Conservation (phyloP, 352 stramenopile genomes). For the Globisporangium uncinulatum region DNA sequence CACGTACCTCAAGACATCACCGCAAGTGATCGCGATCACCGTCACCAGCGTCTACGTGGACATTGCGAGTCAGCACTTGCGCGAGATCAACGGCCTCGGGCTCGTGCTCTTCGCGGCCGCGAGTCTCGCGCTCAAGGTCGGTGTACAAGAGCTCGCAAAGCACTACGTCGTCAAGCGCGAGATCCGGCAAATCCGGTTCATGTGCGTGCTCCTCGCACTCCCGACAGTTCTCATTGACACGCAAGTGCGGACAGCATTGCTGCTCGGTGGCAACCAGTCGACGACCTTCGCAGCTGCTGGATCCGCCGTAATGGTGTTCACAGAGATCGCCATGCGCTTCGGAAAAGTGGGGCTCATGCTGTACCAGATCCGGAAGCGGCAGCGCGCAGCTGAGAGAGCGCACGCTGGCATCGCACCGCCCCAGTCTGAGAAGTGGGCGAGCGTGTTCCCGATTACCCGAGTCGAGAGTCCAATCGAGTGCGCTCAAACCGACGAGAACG, state of each 20-base stretch:
- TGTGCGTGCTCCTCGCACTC: slow-evolving; percentile 19
- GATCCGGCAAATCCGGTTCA: slow-evolving; percentile 3
- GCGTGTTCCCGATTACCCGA: too few relatives aligned
- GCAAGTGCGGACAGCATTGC: slow-evolving; percentile 7
- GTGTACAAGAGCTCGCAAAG: slow-evolving; percentile 13
- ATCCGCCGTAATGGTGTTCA: neutral
- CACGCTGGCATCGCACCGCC: too few relatives aligned
- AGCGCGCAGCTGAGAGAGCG: too few relatives aligned
- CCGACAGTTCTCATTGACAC: slow-evolving; percentile 34
- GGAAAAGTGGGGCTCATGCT: neutral
- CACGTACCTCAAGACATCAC: too few relatives aligned
- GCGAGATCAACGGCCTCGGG: neutral
- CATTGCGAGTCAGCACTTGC: neutral
- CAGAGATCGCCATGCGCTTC: neutral
- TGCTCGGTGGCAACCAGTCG: too few relatives aligned
- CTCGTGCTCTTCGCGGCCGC: slow-evolving; percentile 8
- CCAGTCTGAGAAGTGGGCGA: too few relatives aligned
- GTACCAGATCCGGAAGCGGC: too few relatives aligned
- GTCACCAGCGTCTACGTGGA: slow-evolving; percentile 8
- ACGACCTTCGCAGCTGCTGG: too few relatives aligned
- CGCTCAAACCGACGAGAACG: neutral
- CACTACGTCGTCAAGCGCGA: neutral
- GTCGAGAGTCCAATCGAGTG: neutral
- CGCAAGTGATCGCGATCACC: neutral
- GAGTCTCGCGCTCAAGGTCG: slow-evolving; percentile 14